Base-by-base conservation (phyloP, 1,284 basidiomycete species). In the Cryptococcus neoformans region DNA sequence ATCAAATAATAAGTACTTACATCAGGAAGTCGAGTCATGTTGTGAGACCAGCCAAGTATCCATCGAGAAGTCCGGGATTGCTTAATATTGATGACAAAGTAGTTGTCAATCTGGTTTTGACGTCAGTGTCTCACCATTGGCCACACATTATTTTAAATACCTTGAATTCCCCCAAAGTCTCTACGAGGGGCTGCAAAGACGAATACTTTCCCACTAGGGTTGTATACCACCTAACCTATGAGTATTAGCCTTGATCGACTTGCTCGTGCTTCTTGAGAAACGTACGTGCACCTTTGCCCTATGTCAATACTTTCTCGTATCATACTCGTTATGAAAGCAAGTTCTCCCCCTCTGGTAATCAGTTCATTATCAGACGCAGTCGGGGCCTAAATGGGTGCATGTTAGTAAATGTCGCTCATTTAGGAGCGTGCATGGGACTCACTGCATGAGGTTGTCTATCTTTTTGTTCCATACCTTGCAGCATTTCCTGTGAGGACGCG, bases 21-120 rank as follows among this genome's bases (percentile, higher is more conserved):
- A 60, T 94, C 90, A 1, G 89, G 86, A 35, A 95, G 77, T 8
- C 85, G 83, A 8, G 73, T 69, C 17, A 83, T 79, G 1, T 76
- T 79, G 59, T 87, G 87, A 0, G 88, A 90, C 94, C 94, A 97
- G 0, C 83, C 88, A 0, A 97, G 76, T 0, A 87, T 89, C 92
- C 93, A 98, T 17, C 94, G 83, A 9, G 86, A 82, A 0, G 93
- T 97, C 60, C 86, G 84, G 0, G 92, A 90, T 75, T 93, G 92
- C 2, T 86, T 79, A 48, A 92, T 87, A 68, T 91, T 87, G 0
- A 86, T 85, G 49, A 97, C 79, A 0, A 85, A 88, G 72, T 93
- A 97, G 74, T 95, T 96, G 34, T 83, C 80, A 39, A 94, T 84
- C 87, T 92, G 48, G 6, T 34, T 21, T 2, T 14, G 9, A 38